These are phyloP conservation scores for Parastagonospora nodorum DNA, from an alignment of 2,329 filamentous ascomycete species.

Conservation along the genomic window DNA sequence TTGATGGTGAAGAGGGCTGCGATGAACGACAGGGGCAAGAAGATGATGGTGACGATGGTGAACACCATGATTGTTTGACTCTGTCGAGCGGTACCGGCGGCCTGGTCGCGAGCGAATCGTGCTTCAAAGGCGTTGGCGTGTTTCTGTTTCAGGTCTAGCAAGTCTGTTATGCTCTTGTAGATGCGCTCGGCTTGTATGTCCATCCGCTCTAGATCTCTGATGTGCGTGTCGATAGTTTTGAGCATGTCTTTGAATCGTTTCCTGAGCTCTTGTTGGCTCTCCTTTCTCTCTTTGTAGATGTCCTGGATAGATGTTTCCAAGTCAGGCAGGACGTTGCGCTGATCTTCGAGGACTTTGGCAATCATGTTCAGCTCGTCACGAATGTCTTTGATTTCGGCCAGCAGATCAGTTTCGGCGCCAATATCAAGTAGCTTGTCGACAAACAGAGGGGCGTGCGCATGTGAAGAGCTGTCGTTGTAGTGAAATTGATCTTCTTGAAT, in stretches of 20 bases:
- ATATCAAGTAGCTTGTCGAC: constrained; percentile 65
- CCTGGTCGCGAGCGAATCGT: constrained; percentile 65
- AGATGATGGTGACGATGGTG: constrained; percentile 64
- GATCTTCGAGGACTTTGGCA: constrained; percentile 57
- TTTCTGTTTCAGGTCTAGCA: constrained; percentile 72
- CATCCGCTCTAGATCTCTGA: constrained; percentile 67
- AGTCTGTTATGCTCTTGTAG: constrained; percentile 64
- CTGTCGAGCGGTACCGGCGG: constrained; percentile 63
- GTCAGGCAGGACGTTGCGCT: constrained; percentile 54
- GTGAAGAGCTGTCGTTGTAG: constrained; percentile 31
- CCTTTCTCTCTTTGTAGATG: constrained; percentile 44
- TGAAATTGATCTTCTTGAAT: constrained; percentile 36
- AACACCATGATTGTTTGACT: constrained; percentile 63
- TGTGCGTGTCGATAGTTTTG: constrained; percentile 61
- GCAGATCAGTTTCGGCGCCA: constrained; percentile 63
- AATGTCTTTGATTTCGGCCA: constrained; percentile 70
- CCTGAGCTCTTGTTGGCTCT: constrained; percentile 54
- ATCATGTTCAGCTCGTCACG: constrained; percentile 71
- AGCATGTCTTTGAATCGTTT: constrained; percentile 62
- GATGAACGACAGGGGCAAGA: constrained; percentile 62
- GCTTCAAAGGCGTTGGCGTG: constrained; percentile 71
- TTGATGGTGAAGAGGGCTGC: constrained; percentile 62
- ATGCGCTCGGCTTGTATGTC: constrained; percentile 65
- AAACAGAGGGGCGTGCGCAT: constrained; percentile 49
- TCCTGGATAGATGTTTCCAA: constrained; percentile 52